Evolutionary conservation across 306 rosid species (phyloP), one percentile per base, ranked within the genome.

Genomic region (Sophora flavescens): DNA sequence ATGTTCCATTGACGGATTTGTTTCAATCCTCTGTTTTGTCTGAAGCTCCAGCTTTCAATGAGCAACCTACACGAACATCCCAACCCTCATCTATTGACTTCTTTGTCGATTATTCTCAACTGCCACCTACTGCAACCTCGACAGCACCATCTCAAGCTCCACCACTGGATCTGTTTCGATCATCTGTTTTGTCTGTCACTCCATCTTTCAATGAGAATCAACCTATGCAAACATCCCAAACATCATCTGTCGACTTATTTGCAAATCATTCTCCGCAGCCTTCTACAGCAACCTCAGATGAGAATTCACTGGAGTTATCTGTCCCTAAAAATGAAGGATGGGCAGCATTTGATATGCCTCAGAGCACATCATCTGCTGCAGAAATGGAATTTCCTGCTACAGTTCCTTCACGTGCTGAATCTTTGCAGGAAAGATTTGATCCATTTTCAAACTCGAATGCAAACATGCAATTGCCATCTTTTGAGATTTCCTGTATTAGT

Each of bases 291-390:
- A 67, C 81, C 75, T 81, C 67, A 33, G 79, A 80, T 75, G 84
- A 80, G 15, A 83, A 67, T 69, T 18, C 79, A 30, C 83, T 50
- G 13, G 84, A 84, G 39, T 66, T 79, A 47, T 78, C 85, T 78
- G 70, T 76, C 61, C 87, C 92, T 48, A 78, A 68, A 83, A 89
- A 81, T 80, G 92, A 86, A 78, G 96, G 94, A 54, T 93, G 97
- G 97, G 97, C 97, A 51, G 87, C 92, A 17, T 90, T 93, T 86
- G 96, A 93, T 74, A 57, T 50, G 7, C 97, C 89, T 59, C 88
- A 81, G 68, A 32, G 83, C 62, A 53, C 88, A 28, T 11, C 81
- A 66, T 80, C 88, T 54, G 22, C 70, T 72, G 36, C 83, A 28
- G 64, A 75, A 69, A 66, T 65, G 35, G 90, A 74, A 75, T 81